Base-by-base conservation (phyloP, 352 stramenopile genomes). In the Phytophthora podocarpi region DNA sequence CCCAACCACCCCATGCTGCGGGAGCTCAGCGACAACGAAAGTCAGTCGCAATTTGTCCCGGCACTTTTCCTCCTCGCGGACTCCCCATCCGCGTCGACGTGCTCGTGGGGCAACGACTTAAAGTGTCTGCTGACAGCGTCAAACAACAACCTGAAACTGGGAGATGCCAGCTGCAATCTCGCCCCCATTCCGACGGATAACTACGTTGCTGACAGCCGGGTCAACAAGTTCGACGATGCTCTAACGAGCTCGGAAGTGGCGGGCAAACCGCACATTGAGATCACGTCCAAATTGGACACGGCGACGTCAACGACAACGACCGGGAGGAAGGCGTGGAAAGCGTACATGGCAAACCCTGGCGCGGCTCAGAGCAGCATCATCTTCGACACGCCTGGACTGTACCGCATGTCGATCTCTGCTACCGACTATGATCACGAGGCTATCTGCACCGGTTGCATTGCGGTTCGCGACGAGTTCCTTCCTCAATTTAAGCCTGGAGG, bases 121-220 rank as follows among this genome's bases (percentile, higher is more conserved):
- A n/a, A 40, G 18, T 59, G 50, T 21, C 15, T 27, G 13, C 18
- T 59, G 40, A 39, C 18, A 2, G 32, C 31, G 15, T 1, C 4
- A 11, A 53, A 11, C 23, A 59, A 59, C 34, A 39, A 36, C 9
- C 12, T 63, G 4, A 30, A 32, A 9, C 59, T 67, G 4, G 59
- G 42, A 5, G n/a, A n/a, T n/a, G 37, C 16, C 18, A 59, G 23
- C 1, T 59, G 55, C 20, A 3, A 8, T 4, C 8, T 58, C 12
- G 72, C 72, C 16, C 73, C 75, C 9, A 69, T 87, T 24, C 77
- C 80, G 31, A 73, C 46, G 10, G 80, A 87, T 64, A 87, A 85
- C 65, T 87, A 85, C 60, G 76, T 85, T 2, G 56, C 43, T 0
- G 75, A 84, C 45, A 45, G 53, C 10, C 76, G 76, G 15, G 34